Evolutionary conservation across 1,284 basidiomycete species (phyloP).

Genomic region (Irpex lacteus): DNA sequence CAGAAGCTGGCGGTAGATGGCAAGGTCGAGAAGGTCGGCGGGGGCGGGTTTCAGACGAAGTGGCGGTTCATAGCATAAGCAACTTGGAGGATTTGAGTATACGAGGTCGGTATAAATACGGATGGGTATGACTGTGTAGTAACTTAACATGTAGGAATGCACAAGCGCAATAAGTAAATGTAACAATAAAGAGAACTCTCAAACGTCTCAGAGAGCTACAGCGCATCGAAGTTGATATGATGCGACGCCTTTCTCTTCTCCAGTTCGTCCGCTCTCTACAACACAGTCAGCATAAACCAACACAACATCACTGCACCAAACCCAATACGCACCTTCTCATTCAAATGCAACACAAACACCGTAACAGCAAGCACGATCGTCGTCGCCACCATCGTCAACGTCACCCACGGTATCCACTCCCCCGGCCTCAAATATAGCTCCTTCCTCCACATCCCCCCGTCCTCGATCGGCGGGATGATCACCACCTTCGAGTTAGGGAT

Average conservation of each 20-base stretch:
- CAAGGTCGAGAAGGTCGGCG: conserved; percentile 44
- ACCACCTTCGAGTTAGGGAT: conserved; percentile 98
- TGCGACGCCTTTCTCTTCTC: conserved; percentile 86
- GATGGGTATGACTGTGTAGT: not conserved
- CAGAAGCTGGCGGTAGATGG: conserved; percentile 72
- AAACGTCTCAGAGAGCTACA: conserved; percentile 40
- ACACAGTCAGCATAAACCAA: conserved; percentile 8
- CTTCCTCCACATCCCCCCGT: conserved; percentile 71
- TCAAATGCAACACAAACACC: conserved; percentile 85
- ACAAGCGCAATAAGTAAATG: not conserved
- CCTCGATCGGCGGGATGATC: conserved; percentile 75
- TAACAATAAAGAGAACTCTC: not conserved
- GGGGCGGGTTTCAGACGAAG: conserved; percentile 40
- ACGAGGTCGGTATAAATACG: not conserved
- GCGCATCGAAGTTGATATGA: conserved; percentile 95
- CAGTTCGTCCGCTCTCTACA: conserved; percentile 86
- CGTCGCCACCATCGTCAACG: conserved; percentile 76
- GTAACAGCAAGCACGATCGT: conserved; percentile 77
- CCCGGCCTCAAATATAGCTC: conserved; percentile 93
- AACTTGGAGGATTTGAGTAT: not conserved
- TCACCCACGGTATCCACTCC: conserved; percentile 98
- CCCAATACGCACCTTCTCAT: conserved; percentile 73
- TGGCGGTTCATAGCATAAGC: conserved; percentile 32
- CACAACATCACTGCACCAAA: not conserved
- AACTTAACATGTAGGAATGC: not conserved